Evolutionary conservation across 1,284 basidiomycete genomes (phyloP).

Genomic region (Chondrostereum purpureum): DNA sequence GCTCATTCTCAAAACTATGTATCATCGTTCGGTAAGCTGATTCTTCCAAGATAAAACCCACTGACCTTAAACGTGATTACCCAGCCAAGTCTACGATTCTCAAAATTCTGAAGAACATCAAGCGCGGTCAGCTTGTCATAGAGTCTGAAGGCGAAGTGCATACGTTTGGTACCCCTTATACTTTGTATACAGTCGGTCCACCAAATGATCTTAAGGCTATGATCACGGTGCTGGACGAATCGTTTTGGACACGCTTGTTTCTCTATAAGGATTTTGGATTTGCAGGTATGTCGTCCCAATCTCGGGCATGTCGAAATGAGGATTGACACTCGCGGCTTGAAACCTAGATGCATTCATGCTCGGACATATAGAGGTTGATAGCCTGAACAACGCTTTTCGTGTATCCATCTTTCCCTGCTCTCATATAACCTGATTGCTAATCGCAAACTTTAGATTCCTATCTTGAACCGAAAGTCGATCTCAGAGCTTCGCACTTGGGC

Average conservation of each 20-base stretch:
- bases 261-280: constrained; percentile 19
- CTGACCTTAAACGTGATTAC: too few relatives aligned
- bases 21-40: too few relatives aligned
- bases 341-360: constrained; percentile 19
- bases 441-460: constrained; percentile 21
- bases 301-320: too few relatives aligned
- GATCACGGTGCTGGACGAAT: constrained; percentile 16
- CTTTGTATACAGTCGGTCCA: constrained; percentile 13
- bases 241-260: constrained; percentile 18
- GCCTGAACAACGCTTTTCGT: constrained; percentile 16
- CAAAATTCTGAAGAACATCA: constrained; percentile 21
- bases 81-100: constrained; percentile 15
- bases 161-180: constrained; percentile 22
- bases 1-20: too few relatives aligned
- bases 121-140: constrained; percentile 26
- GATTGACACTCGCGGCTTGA: too few relatives aligned
- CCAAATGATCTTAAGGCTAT: constrained; percentile 12
- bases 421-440: too few relatives aligned
- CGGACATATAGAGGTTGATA: constrained; percentile 17
- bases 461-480: constrained; percentile 17
- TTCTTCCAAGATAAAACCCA: too few relatives aligned
- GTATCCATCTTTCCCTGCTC: too few relatives aligned
- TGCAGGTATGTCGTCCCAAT: constrained; percentile 17
- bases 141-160: constrained; percentile 17
- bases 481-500: constrained; percentile 16